phyloP scores from a whole-genome alignment of 805 yeast species.

The Tetrapisispora namnaoensis region DNA sequence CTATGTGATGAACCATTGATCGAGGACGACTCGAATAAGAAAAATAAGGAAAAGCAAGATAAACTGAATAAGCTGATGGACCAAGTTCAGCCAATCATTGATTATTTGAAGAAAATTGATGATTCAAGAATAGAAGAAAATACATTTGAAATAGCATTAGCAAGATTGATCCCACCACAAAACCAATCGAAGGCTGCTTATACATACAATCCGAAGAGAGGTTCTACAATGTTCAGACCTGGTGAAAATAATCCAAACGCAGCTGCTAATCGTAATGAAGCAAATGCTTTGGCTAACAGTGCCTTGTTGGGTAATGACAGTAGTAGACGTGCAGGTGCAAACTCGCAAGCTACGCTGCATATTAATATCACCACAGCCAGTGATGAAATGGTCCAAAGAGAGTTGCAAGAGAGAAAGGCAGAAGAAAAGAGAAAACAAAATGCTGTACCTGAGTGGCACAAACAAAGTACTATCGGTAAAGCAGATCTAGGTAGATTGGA shows the following conservation, averaged over 20 bases:
- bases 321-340: constrained; percentile 44
- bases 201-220: constrained; percentile 44
- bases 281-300: constrained; percentile 11
- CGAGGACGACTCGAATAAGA: constrained; percentile 83
- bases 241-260: constrained; percentile 18
- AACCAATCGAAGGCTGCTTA: constrained; percentile 61
- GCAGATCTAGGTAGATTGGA: constrained; percentile 46
- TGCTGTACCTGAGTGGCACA: constrained; percentile 95
- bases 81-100: constrained; percentile 81
- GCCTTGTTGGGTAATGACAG: constrained; percentile 31
- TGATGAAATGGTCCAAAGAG: constrained; percentile 65
- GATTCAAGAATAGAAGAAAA: constrained; percentile 76
- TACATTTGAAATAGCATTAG: constrained; percentile 76
- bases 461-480: constrained; percentile 79
- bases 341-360: constrained; percentile 76
- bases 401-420: constrained; percentile 53
- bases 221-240: constrained; percentile 36
- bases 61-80: constrained; percentile 76
- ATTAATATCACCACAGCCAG: constrained; percentile 80
- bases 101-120: constrained; percentile 71
- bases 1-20: constrained; percentile 66
- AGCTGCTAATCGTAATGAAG: constrained; percentile 5
- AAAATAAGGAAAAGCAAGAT: constrained; percentile 72
- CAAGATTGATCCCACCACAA: constrained; percentile 77
- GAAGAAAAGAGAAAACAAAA: constrained; percentile 76